Percentiles rank a stretch among this genome's conserved stretches.
Evolutionary conservation across 2,329 filamentous ascomycete species (phyloP).

Genomic region (Helotiales sp.): DNA sequence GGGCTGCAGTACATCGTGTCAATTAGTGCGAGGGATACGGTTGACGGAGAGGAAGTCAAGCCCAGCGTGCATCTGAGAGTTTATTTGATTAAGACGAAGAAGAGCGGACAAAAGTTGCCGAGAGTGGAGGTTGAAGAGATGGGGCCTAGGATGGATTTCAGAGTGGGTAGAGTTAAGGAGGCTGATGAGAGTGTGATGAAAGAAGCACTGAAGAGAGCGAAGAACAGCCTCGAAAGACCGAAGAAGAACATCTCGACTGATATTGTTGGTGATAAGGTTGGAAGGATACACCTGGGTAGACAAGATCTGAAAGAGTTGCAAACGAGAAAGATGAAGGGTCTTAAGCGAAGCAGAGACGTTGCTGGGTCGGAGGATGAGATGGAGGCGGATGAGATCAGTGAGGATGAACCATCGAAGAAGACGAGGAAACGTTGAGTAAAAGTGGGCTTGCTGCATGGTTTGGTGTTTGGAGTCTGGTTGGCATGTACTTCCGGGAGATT

Average conservation of each 20-base stretch:
- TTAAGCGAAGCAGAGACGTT: slow-evolving; percentile 77
- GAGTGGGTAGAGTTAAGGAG: slow-evolving; percentile 76
- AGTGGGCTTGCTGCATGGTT: slow-evolving; percentile 14
- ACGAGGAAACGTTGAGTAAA: slow-evolving; percentile 25
- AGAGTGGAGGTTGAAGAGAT: slow-evolving; percentile 94
- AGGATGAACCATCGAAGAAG: slow-evolving; percentile 34
- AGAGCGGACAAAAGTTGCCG: slow-evolving; percentile 82
- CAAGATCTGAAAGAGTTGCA: slow-evolving; percentile 87
- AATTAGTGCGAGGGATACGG: slow-evolving; percentile 70
- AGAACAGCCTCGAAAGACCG: slow-evolving; percentile 69
- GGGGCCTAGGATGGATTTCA: slow-evolving; percentile 90
- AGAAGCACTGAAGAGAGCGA: slow-evolving; percentile 85
- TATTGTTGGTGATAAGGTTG: slow-evolving; percentile 92
- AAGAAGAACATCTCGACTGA: slow-evolving; percentile 98
- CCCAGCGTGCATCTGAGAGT: slow-evolving; percentile 68
- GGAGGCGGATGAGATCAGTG: slow-evolving; percentile 47
- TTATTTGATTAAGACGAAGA: slow-evolving; percentile 85
- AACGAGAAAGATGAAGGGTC: slow-evolving; percentile 98
- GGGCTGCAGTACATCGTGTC: slow-evolving; percentile 89
- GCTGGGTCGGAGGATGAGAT: slow-evolving; percentile 53
- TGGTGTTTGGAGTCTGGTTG: slow-evolving; percentile 28
- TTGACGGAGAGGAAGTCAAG: slow-evolving; percentile 47
- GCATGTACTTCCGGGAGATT: slow-evolving; percentile 7
- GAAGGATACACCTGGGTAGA: slow-evolving; percentile 85
- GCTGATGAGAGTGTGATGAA: slow-evolving; percentile 80